Percentiles rank a stretch among this genome's conserved stretches.
These are phyloP conservation scores for Fusarium papillatum DNA, from an alignment of 2,329 filamentous ascomycete species.

Conservation along the genomic window DNA sequence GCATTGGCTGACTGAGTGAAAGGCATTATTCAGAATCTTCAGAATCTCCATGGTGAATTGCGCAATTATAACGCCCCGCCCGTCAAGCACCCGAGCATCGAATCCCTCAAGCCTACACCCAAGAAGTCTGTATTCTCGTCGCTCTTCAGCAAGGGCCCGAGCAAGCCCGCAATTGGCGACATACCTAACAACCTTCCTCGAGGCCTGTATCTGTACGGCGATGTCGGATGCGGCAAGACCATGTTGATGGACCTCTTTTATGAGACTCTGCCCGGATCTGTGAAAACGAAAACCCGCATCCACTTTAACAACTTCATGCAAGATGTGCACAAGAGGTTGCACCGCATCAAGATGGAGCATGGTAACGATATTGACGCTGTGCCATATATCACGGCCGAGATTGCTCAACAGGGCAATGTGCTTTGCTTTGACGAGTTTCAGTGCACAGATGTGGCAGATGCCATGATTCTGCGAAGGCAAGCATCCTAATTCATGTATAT, in stretches of 20 bases:
- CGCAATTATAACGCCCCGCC: slow-evolving; percentile 78
- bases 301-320: slow-evolving; percentile 99
- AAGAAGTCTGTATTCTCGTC: slow-evolving; percentile 70
- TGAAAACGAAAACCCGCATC: slow-evolving; percentile 88
- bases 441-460: slow-evolving; percentile 97
- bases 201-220: slow-evolving; percentile 94
- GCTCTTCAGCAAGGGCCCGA: slow-evolving; percentile 68
- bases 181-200: slow-evolving; percentile 85
- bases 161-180: slow-evolving; percentile 56
- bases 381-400: slow-evolving; percentile 94
- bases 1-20: slow-evolving; percentile 25
- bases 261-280: slow-evolving; percentile 86
- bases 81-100: slow-evolving; percentile 83
- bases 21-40: slow-evolving; percentile 91
- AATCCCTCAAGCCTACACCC: slow-evolving; percentile 69
- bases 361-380: slow-evolving; percentile 92
- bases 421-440: slow-evolving; percentile 99
- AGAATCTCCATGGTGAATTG: slow-evolving; percentile 90
- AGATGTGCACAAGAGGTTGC: slow-evolving; percentile 91
- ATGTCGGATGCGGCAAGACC: slow-evolving; percentile 97
- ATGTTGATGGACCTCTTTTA: slow-evolving; percentile 99
- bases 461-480: slow-evolving; percentile 92
- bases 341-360: slow-evolving; percentile 89
- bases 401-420: slow-evolving; percentile 87
- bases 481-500: slow-evolving; percentile 7